Conservation (phyloP, 83 land plant genomes). For the Picea abies region DNA sequence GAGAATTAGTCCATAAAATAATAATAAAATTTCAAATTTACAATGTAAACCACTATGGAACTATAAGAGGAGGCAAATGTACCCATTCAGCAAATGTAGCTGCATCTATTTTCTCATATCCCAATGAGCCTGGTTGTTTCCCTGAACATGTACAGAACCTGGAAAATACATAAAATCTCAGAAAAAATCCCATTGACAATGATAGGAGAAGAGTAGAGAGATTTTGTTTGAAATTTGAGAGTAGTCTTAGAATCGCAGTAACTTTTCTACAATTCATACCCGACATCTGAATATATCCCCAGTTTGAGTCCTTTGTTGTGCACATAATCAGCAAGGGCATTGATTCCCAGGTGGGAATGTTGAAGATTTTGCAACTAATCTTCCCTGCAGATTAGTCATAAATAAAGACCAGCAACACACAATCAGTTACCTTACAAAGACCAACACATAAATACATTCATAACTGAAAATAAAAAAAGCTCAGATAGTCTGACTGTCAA, state of each 20-base stretch:
- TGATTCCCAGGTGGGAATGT: conserved; percentile 18
- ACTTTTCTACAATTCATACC: not conserved
- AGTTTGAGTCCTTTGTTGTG: conserved; percentile 18
- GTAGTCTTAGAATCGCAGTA: too few species aligned
- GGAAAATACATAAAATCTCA: not conserved
- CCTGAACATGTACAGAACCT: conserved; percentile 7
- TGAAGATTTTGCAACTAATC: conserved; percentile 5
- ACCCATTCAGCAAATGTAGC: conserved; percentile 28
- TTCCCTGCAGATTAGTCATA: not conserved
- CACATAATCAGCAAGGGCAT: conserved; percentile 13
- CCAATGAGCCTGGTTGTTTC: conserved; percentile 15
- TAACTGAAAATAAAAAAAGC: not conserved
- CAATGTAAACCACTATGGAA: too few species aligned
- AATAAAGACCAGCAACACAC: too few species aligned
- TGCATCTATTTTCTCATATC: conserved; percentile 21
- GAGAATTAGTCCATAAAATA: too few species aligned
- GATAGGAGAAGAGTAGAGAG: not conserved
- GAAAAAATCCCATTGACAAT: not conserved
- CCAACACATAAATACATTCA: not conserved
- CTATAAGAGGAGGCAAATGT: not conserved
- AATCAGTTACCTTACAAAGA: too few species aligned
- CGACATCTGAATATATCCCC: conserved; percentile 18
- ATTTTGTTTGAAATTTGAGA: not conserved
- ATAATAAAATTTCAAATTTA: too few species aligned
- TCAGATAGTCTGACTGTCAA: not conserved